Evolutionary conservation across 2,329 filamentous ascomycete species (phyloP), one percentile per base, ranked within the genome.

Genomic region (Beauveria rudraprayagi): DNA sequence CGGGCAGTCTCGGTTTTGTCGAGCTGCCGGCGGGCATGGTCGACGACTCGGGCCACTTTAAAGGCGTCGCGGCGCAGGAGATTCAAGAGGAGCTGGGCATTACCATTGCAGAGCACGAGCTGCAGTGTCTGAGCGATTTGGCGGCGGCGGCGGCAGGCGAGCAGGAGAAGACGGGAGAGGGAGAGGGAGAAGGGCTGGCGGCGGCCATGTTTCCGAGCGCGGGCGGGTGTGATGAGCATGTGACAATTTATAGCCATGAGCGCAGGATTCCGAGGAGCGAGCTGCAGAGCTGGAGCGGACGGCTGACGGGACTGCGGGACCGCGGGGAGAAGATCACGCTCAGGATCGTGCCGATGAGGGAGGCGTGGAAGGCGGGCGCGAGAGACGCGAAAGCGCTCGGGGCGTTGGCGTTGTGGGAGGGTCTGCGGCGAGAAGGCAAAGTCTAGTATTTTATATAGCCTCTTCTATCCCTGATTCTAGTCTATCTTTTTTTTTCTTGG

Each of bases 301-400:
- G 78, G 56, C 69, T 85, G 56, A 86, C 83, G 24, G 84, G 84
- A 0, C 66, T 86, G 66, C 74, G 83, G 56, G 77, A 80, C 6
- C 68, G 84, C 9, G 83, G 83, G 2, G 84, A 87, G 73, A 85
- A 77, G 73, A 87, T 87, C 64, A 84, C 82, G 11, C 71, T 87
- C 61, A 84, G 82, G 71, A 68, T 87, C 30, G 80, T 87, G 14
- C 78, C 72, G 50, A 75, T 86, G 74, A 73, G 75, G 65, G 76
- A 86, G 64, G 72, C 85, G 9, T 87, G 83, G 84, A 76, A 71
- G 63, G 81, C 81, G 66, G 84, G 81, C 1, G 79, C 77, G 1
- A 74, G 82, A 19, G 84, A 87, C 67, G 78, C 79, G 1, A 87
- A 87, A 71, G 79, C 80, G n/a, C 75, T 87, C 53, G 76, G 78